Base-by-base conservation (phyloP, 169 alveolate species). In the Plasmodium berghei region DNA sequence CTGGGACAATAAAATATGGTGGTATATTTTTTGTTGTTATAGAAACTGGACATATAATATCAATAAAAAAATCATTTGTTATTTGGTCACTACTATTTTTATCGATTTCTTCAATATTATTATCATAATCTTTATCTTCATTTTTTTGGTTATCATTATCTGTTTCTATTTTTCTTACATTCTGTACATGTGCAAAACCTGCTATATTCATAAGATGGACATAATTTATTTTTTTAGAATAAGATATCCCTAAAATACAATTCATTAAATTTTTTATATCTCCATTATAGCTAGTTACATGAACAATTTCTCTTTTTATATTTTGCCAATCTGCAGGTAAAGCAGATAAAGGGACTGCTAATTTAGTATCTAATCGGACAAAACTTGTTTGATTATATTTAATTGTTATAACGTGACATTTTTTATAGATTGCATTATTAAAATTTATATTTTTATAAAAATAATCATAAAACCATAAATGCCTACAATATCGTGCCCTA, bases 11-110 rank as follows among this genome's bases (percentile, higher is more conserved):
- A 22, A 93, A 92, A 89, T 42, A 88, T 0, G 92, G 85, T 20
- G 96, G 96, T 4, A 93, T 85, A 45, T 92, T 86, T 24, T 94
- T 83, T 14, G 94, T 87, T 12, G 96, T 87, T 61, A 92, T 70
- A 22, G 72, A 59, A 12, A 89, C 48, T n/a, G 94, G 95, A 40
- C 96, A 93, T 14, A 89, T 12, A 5, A 70, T 90, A 49, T 93
- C 95, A 14, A 87, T 46, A 20, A 71, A 16, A 62, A 34, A 69
- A 70, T 73, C 89, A 26, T 48, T 70, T 2, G 5, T 5, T 34
- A 5, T 3, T 14, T 72, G 49, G 14, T 71, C 42, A 5, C 16
- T 28, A 5, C 16, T 28, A 26, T 75, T 61, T 45, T 26, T 74
- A 8, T 24, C 89, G 46, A 0, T 48, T 9, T 56, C 28, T 28